Conservation (phyloP, 441 rosid genomes). For the Manihot esculenta region DNA sequence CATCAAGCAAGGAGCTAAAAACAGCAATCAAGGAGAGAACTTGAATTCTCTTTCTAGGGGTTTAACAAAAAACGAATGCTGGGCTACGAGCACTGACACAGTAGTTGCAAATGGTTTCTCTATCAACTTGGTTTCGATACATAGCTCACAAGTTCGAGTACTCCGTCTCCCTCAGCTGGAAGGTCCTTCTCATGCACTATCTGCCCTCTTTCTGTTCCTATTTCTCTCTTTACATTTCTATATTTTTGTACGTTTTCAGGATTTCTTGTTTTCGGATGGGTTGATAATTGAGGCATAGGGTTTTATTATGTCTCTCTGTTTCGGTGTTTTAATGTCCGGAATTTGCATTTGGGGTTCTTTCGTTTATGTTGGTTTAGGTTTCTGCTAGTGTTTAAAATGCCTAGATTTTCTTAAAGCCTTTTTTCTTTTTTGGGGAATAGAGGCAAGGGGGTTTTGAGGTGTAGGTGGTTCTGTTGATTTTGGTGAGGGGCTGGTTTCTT, state of each 20-base stretch:
- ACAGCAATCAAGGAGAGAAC: no score
- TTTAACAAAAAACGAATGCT: conserved; percentile 1
- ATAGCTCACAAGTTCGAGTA: conserved; percentile 61
- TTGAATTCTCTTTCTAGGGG: not conserved
- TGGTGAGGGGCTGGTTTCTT: not conserved
- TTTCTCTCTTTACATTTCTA: not conserved
- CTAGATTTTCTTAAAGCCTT: not conserved
- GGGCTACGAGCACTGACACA: not conserved
- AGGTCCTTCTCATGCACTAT: conserved; percentile 40
- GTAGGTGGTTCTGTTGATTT: not conserved
- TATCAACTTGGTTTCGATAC: conserved; percentile 79
- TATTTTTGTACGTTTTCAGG: no score
- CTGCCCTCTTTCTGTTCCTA: not conserved
- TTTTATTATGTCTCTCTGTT: not conserved
- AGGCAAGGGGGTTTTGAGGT: not conserved
- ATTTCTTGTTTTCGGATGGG: not conserved
- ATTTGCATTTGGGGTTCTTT: conserved; percentile 2
- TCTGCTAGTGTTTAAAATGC: not conserved
- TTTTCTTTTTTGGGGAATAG: not conserved
- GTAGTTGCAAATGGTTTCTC: conserved; percentile 54
- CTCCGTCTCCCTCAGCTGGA: conserved; percentile 57
- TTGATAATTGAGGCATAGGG: not conserved
- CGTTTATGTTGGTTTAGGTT: not conserved
- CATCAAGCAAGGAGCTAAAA: no score
- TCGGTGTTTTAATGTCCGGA: not conserved